Evolutionary conservation across 2,329 filamentous ascomycete species (phyloP), one percentile per base, ranked within the genome.

Genomic region (Cercospora zeina): DNA sequence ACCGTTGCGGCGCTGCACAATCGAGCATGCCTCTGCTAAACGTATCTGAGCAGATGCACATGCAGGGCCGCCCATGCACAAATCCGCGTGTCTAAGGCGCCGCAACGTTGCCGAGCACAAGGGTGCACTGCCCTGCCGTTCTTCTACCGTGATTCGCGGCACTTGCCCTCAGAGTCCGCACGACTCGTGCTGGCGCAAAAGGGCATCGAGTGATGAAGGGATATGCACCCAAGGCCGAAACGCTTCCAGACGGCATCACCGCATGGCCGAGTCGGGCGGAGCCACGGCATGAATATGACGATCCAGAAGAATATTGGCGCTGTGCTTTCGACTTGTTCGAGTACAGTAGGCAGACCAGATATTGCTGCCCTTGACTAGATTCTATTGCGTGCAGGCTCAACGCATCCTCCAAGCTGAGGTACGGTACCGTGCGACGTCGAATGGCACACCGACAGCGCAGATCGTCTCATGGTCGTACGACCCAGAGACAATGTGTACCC

Each of bases 111-210:
- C 54, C 54, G 54, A 56, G 37, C 36, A 42, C 36, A 39, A 56
- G 34, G 34, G 45, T 33, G 24, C 54, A 31, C 24, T 39, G n/a
- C 42, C n/a, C 9, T 56, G 34, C 54, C 37, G 54, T 45, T 56
- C 36, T 56, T 45, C 34, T 56, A n/a, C 54, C 54, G 54, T 56
- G 54, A 56, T 56, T 56, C 54, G 54, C 37, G 37, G 34, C 37
- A 31, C 27, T 30, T 13, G 34, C 24, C 10, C 13, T 11, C 3
- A 10, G 21, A 19, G 37, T 2, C 8, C 54, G 54, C 54, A 45
- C 37, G 34, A 42, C 24, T 56, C 37, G 37, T 56, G 54, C 54
- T n/a, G 34, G 16, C 14, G n/a, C n/a, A 9, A 31, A 37, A 39
- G 49, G n/a, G 2, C 51, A 37, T 21, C 14, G 36, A 16, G 36